Percentiles rank a stretch among this genome's conserved stretches.
phyloP scores from a whole-genome alignment of 176 grass and related monocot genomes.

The Avena atlantica region DNA sequence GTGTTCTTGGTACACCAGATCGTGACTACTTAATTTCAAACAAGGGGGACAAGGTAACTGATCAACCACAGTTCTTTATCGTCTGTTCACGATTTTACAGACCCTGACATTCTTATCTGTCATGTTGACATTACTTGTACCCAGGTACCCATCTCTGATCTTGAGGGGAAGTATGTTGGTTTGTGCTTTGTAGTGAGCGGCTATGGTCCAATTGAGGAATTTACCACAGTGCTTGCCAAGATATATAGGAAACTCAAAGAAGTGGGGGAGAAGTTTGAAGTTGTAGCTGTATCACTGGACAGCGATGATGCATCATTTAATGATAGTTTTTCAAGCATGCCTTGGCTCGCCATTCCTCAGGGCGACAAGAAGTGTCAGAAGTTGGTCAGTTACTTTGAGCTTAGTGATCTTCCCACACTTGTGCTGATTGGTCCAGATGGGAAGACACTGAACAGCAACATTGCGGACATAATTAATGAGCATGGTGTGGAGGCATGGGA shows the following conservation, averaged over 20 bases:
- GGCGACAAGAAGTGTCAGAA: conserved; percentile 63
- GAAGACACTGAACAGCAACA: conserved; percentile 70
- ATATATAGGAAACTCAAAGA: conserved; percentile 81
- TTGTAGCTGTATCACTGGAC: conserved; percentile 68
- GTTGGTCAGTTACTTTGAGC: conserved; percentile 80
- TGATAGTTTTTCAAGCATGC: conserved; percentile 60
- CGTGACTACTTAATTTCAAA: conserved; percentile 74
- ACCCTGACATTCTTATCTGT: conserved; percentile 24
- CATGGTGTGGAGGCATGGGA: conserved; percentile 75
- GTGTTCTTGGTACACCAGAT: conserved; percentile 51
- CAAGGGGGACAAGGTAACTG: conserved; percentile 65
- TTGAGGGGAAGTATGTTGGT: conserved; percentile 77
- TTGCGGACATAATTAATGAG: conserved; percentile 69
- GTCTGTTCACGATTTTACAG: conserved; percentile 5
- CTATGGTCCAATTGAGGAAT: conserved; percentile 49
- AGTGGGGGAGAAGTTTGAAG: conserved; percentile 77
- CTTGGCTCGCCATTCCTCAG: conserved; percentile 85
- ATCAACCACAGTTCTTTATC: conserved; percentile 13
- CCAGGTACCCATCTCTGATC: conserved; percentile 71
- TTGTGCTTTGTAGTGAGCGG: conserved; percentile 61
- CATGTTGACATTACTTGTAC: conserved; percentile 18
- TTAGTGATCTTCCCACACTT: conserved; percentile 60
- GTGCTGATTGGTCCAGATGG: conserved; percentile 85
- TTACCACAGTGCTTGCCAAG: conserved; percentile 59
- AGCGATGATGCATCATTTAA: conserved; percentile 49